Conservation (phyloP, 139 green algal genomes). For the Picochlorum costavermella region DNA sequence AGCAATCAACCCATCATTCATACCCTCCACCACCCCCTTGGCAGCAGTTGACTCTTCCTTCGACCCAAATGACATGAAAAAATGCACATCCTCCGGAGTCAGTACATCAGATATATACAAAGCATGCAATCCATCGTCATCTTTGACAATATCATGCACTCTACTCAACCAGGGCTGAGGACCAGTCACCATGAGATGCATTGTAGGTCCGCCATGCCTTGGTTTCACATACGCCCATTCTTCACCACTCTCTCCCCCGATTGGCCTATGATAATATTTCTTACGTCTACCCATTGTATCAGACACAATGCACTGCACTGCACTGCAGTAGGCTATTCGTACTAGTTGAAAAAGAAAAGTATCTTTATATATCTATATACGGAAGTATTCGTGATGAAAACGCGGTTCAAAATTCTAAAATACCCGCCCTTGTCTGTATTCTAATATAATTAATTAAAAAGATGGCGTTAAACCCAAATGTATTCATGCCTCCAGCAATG, state of each 20-base stretch:
- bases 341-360: not conserved
- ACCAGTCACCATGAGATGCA: not conserved
- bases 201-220: slow-evolving; percentile 5
- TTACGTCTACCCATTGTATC: slow-evolving; percentile 18
- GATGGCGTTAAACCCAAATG: not conserved
- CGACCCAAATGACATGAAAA: not conserved
- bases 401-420: too few species aligned
- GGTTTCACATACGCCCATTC: slow-evolving; percentile 4
- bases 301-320: too few species aligned
- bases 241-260: slow-evolving; percentile 14
- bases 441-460: too few species aligned
- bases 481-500: not conserved
- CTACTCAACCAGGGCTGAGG: not conserved
- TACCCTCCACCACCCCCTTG: not conserved
- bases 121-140: not conserved
- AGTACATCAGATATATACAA: not conserved
- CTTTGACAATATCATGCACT: not conserved
- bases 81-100: not conserved
- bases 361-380: too few species aligned
- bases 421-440: too few species aligned
- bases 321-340: too few species aligned
- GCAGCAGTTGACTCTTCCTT: not conserved
- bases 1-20: not conserved
- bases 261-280: slow-evolving; percentile 31
- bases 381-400: too few species aligned